Conservation (phyloP, 257 asterid genomes). For the Ilex asprella region DNA sequence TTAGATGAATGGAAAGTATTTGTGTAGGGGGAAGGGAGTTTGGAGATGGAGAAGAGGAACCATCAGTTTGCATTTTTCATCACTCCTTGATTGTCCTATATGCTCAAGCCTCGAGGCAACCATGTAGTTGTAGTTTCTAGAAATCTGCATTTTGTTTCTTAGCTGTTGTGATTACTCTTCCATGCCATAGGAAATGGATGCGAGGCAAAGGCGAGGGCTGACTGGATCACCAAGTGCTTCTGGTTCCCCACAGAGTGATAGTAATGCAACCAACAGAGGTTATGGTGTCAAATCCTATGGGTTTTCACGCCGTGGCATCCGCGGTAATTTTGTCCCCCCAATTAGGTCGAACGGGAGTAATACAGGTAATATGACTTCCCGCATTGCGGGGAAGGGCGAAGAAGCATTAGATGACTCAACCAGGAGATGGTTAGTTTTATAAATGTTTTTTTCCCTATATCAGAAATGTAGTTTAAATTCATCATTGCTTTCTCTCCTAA, state of each 20-base stretch:
- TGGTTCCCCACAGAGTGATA: constrained; percentile 72
- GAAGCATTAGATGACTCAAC: constrained; percentile 85
- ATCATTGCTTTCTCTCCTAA: too few species aligned
- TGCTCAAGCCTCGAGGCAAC: not conserved
- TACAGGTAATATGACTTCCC: constrained; percentile 59
- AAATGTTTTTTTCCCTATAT: not conserved
- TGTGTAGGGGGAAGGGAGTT: too few species aligned
- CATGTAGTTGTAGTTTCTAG: not conserved
- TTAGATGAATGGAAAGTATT: too few species aligned
- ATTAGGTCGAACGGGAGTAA: constrained; percentile 68
- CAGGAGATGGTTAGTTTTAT: constrained; percentile 57
- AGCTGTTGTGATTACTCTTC: constrained; percentile 13
- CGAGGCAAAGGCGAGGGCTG: constrained; percentile 69
- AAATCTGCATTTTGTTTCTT: not conserved
- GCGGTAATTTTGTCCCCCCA: constrained; percentile 94
- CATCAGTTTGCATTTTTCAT: not conserved
- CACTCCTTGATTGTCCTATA: too few species aligned
- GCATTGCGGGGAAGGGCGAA: constrained; percentile 69
- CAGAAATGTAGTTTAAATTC: too few species aligned
- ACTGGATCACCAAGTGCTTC: constrained; percentile 72
- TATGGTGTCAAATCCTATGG: constrained; percentile 71
- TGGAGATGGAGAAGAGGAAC: not conserved
- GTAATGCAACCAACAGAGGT: constrained; percentile 42
- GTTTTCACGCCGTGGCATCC: constrained; percentile 74
- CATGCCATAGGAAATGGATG: constrained; percentile 79